Evolutionary conservation across 2,329 filamentous ascomycete genomes (phyloP), one percentile per base, ranked within the genome.

Genomic region (Aspergillus sclerotialis): DNA sequence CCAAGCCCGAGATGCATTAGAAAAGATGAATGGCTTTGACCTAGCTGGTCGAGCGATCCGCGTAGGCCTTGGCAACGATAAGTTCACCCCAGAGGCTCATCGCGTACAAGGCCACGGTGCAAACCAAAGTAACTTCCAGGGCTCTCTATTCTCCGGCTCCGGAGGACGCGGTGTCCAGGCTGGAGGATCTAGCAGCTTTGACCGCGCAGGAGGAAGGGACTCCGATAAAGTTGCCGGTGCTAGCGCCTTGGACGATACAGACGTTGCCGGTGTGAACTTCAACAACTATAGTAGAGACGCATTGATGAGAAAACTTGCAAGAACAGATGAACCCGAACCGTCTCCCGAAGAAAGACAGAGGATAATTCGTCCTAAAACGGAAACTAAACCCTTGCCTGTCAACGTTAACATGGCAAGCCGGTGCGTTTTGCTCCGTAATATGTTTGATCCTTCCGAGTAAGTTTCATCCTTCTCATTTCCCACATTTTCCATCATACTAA

Each of bases 1-100:
- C 45, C 81, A 95, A 64, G 92, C 92, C 57, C 86, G 90, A 58
- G 86, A 94, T 63, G 93, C 92, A 42, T 73, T 98, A 45, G 88
- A 95, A 64, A 94, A 95, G 68, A 95, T 98, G 90, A 98, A 98
- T 67, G 89, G 90, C 46, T 98, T 96, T 69, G 92, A 96, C 67
- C 80, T 98, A 51, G 92, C 92, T 55, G 89, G 89, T 65, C 89
- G 92, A 61, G 88, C 89, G 45, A 96, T 98, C 63, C 88, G 92
- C 60, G 93, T 98, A 64, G 92, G 92, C 65, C 86, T 98, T 70
- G 92, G 92, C 67, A 98, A 95, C 72, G 92, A 98, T 84, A 96
- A 96, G 78, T 96, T 96, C 69, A 96, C 89, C 67, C 84, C 89
- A 57, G 92, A 96, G 70, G 84, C 87, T 58, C 87, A 93, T 70